A percentile compares a stretch with the other conserved stretches of the same genome.
Evolutionary conservation across 352 stramenopile genomes (phyloP).

Genomic region (Elongisporangium prolatum): DNA sequence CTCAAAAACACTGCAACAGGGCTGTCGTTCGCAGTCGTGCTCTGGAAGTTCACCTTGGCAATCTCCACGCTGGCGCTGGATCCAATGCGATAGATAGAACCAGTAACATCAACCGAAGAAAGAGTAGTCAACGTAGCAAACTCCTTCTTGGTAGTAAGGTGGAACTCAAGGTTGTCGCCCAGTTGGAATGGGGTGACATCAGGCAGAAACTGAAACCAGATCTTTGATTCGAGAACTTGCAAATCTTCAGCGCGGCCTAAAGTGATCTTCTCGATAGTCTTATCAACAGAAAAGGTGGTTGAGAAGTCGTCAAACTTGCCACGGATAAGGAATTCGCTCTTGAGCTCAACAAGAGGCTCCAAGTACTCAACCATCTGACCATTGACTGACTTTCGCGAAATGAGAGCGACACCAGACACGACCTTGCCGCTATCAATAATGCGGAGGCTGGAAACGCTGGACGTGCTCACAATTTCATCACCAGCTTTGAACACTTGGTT

Average conservation of each 20-base stretch:
- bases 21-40: slow-evolving; percentile 36
- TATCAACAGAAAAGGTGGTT: slow-evolving; percentile 62
- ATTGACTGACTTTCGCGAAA: slow-evolving; percentile 55
- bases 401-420: slow-evolving; percentile 59
- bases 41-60: slow-evolving; percentile 27
- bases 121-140: slow-evolving; percentile 42
- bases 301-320: slow-evolving; percentile 73
- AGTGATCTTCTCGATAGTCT: slow-evolving; percentile 37
- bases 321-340: slow-evolving; percentile 84
- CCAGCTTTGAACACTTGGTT: slow-evolving; percentile 44
- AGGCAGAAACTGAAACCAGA: slow-evolving; percentile 44
- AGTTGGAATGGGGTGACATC: slow-evolving; percentile 18
- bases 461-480: slow-evolving; percentile 68
- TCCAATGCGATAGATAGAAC: slow-evolving; percentile 35
- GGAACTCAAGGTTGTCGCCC: slow-evolving; percentile 49
- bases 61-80: slow-evolving; percentile 28
- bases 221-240: slow-evolving; percentile 61
- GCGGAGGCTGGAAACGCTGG: slow-evolving; percentile 61
- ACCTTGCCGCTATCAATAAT: slow-evolving; percentile 83
- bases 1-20: slow-evolving; percentile 41
- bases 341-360: slow-evolving; percentile 67
- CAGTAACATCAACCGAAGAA: slow-evolving; percentile 42
- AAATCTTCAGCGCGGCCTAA: slow-evolving; percentile 30
- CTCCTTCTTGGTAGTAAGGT: slow-evolving; percentile 44
- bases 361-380: slow-evolving; percentile 48